phyloP scores from a whole-genome alignment of 2,329 filamentous ascomycete species.

The Aspergillus fumigatus region DNA sequence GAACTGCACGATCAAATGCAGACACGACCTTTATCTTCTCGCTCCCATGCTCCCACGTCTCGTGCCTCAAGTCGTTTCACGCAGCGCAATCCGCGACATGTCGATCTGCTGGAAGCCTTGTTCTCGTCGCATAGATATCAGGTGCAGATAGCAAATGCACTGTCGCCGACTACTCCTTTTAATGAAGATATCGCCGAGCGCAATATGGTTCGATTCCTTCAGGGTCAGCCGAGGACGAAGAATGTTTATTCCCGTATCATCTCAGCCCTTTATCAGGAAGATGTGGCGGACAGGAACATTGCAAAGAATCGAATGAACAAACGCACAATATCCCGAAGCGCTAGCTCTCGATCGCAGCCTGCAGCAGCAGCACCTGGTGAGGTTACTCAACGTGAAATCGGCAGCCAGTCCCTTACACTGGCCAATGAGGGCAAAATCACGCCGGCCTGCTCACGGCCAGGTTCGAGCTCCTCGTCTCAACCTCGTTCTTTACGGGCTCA shows the following conservation, averaged over 20 bases:
- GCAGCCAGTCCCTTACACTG: background rate
- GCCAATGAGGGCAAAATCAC: background rate
- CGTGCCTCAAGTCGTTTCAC: constrained; percentile 17
- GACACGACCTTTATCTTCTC: constrained; percentile 23
- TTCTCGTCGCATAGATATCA: constrained; percentile 30
- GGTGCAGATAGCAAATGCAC: constrained; percentile 14
- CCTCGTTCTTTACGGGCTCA: constrained; percentile 20
- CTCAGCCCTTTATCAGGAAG: constrained; percentile 37
- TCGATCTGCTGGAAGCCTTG: constrained; percentile 40
- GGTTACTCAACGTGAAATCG: background rate
- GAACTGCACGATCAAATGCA: constrained; percentile 34
- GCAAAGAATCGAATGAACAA: constrained; percentile 19
- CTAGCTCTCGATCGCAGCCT: constrained; percentile 14
- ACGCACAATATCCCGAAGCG: constrained; percentile 18
- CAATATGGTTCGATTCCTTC: constrained; percentile 35
- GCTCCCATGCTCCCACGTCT: constrained; percentile 22
- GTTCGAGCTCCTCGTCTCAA: background rate
- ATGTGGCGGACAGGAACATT: constrained; percentile 40
- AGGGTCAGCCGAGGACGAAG: constrained; percentile 22
- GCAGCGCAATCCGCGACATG: constrained; percentile 28
- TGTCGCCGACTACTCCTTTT: constrained; percentile 33
- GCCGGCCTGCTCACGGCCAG: background rate
- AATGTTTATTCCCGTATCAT: constrained; percentile 27
- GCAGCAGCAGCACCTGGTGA: background rate
- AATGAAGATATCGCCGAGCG: constrained; percentile 43